A percentile compares a stretch with the other conserved stretches of the same genome.
These are phyloP conservation scores for Aegilops sharonensis DNA, from an alignment of 176 grass and related monocot genomes.

Conservation along the genomic window DNA sequence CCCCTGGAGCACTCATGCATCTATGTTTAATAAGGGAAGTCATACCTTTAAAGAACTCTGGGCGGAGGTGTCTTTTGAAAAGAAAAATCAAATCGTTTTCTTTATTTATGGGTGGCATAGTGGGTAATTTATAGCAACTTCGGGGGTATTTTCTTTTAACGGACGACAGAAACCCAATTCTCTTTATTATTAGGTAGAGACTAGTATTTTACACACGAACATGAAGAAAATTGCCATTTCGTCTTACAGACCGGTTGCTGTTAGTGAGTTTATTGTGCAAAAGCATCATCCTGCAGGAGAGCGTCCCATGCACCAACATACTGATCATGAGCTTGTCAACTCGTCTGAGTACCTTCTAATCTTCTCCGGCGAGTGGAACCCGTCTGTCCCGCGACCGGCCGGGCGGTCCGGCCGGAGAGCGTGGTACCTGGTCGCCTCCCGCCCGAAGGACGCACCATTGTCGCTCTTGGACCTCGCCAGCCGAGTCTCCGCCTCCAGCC, in stretches of 20 bases:
- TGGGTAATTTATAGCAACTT: no score
- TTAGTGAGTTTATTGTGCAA: background rate
- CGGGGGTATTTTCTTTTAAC: no score
- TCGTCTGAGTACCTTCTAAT: conserved; percentile 25
- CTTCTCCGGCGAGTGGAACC: conserved; percentile 10
- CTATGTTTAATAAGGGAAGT: no score
- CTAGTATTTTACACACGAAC: background rate
- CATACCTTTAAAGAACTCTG: no score
- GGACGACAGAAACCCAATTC: no score
- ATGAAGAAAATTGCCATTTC: background rate
- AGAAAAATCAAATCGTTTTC: no score
- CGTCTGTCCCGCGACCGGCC: background rate
- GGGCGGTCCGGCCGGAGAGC: conserved; percentile 43
- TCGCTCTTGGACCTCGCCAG: conserved; percentile 48
- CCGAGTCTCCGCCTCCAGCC: background rate
- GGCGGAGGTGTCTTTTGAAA: no score
- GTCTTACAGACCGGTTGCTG: background rate
- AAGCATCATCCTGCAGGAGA: background rate
- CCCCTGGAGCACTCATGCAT: no score
- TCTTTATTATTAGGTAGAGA: no score
- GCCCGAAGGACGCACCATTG: conserved; percentile 21
- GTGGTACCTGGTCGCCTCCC: conserved; percentile 46
- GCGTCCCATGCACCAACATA: background rate
- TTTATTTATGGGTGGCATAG: no score
- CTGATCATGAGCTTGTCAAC: conserved; percentile 10